These are phyloP conservation scores for Saccharomycopsis javanensis DNA, from an alignment of 805 yeast genomes.

Conservation along the genomic window DNA sequence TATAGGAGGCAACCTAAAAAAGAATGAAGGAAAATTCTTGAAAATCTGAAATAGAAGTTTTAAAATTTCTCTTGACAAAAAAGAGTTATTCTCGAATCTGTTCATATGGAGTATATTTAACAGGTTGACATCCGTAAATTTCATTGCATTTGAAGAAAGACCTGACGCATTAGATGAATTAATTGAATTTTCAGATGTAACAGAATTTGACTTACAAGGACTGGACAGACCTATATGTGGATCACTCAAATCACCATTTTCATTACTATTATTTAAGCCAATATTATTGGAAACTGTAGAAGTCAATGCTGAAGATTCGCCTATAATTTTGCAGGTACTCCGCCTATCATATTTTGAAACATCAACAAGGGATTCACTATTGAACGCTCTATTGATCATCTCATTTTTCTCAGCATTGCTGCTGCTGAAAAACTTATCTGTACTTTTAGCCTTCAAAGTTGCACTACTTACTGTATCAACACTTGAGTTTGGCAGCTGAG, in stretches of 20 bases:
- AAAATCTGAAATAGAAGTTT: constrained; percentile 17
- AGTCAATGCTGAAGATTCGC: background rate
- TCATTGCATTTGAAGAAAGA: background rate
- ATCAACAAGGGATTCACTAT: background rate
- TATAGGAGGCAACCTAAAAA: constrained; percentile 16
- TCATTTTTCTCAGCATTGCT: background rate
- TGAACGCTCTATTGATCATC: background rate
- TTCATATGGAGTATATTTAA: constrained; percentile 13
- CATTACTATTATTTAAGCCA: background rate
- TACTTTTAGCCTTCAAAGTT: background rate
- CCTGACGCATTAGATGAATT: background rate
- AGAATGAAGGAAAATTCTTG: constrained; percentile 4
- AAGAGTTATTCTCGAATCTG: constrained; percentile 12
- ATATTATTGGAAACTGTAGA: background rate
- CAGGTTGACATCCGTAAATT: background rate
- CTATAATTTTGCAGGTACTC: background rate
- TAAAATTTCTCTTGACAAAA: constrained; percentile 18
- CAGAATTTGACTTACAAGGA: constrained; percentile 1
- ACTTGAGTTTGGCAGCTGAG: background rate
- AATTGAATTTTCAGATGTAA: background rate
- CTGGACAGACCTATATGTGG: background rate
- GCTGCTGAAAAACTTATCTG: background rate
- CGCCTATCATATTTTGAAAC: background rate
- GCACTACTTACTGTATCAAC: background rate
- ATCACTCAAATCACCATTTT: background rate